Evolutionary conservation across 345 rosid genomes (phyloP).

Genomic region (Arabidopsis thaliana): DNA sequence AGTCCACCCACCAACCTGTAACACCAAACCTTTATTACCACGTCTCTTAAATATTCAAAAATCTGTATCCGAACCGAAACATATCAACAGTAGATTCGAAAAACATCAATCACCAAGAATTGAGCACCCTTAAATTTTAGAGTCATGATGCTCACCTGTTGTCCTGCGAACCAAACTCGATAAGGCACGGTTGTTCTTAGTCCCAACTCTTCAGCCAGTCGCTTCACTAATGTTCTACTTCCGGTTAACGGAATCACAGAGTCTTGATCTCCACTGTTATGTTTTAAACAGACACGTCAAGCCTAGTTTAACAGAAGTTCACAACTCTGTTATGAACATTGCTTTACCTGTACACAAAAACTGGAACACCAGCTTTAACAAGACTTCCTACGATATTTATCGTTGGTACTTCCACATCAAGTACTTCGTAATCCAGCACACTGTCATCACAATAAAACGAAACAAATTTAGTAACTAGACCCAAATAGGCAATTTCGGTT

Average conservation of each 20-base stretch:
- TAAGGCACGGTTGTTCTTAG: conserved; percentile 70
- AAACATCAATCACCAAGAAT: neutral
- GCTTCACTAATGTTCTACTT: conserved; percentile 67
- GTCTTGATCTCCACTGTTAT: conserved; percentile 88
- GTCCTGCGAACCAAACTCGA: conserved; percentile 85
- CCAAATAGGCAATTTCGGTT: neutral
- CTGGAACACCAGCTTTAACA: conserved; percentile 71
- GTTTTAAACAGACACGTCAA: conserved; percentile 9
- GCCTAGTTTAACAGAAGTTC: neutral
- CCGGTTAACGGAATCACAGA: conserved; percentile 91
- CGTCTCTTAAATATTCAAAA: neutral
- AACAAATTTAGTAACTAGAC: neutral
- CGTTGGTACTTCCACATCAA: conserved; percentile 80
- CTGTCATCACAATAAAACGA: conserved; percentile 40
- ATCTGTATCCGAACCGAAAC: neutral
- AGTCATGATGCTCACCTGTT: conserved; percentile 56
- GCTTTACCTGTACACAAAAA: conserved; percentile 78
- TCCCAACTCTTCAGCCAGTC: conserved; percentile 60
- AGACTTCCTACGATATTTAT: conserved; percentile 60
- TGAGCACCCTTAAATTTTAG: neutral
- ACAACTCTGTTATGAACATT: neutral
- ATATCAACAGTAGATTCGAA: neutral
- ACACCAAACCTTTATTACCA: conserved; percentile 6
- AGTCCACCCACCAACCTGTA: conserved; percentile 96
- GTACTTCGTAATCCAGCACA: conserved; percentile 76